phyloP scores from a whole-genome alignment of 345 rosid genomes.

The Bruguiera sexangula region DNA sequence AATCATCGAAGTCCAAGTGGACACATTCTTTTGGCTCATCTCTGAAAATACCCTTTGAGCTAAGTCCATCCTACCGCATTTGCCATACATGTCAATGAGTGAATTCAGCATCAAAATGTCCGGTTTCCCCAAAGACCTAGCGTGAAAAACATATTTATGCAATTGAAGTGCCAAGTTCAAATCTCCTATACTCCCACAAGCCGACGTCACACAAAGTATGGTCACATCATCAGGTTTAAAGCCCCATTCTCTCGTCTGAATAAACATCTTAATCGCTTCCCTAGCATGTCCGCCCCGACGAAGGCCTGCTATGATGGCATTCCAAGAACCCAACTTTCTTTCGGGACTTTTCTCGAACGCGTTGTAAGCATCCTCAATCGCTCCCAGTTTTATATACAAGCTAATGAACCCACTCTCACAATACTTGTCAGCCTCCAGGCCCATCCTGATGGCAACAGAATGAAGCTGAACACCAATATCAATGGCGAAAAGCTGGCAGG shows the following conservation, averaged over 20 bases:
- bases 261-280: conserved; percentile 58
- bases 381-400: conserved; percentile 52
- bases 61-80: conserved; percentile 82
- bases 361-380: conserved; percentile 43
- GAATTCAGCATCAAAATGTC: conserved; percentile 72
- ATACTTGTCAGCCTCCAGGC: conserved; percentile 52
- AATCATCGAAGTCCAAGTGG: conserved; percentile 87
- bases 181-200: conserved; percentile 75
- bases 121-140: conserved; percentile 37
- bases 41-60: conserved; percentile 48
- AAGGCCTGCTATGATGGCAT: conserved; percentile 66
- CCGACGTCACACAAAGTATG: conserved; percentile 67
- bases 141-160: conserved; percentile 66
- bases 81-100: conserved; percentile 68
- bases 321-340: conserved; percentile 85
- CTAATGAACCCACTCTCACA: conserved; percentile 76
- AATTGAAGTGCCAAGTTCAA: conserved; percentile 62
- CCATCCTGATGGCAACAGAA: conserved; percentile 47
- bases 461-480: conserved; percentile 58
- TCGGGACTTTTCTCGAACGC: conserved; percentile 69
- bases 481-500: conserved; percentile 37
- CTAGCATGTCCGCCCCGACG: conserved; percentile 49
- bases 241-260: conserved; percentile 57
- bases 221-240: conserved; percentile 72
- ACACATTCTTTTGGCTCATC: conserved; percentile 55